These are phyloP conservation scores for Adenanthera pavonina DNA, from an alignment of 306 rosid genomes.

Conservation along the genomic window DNA sequence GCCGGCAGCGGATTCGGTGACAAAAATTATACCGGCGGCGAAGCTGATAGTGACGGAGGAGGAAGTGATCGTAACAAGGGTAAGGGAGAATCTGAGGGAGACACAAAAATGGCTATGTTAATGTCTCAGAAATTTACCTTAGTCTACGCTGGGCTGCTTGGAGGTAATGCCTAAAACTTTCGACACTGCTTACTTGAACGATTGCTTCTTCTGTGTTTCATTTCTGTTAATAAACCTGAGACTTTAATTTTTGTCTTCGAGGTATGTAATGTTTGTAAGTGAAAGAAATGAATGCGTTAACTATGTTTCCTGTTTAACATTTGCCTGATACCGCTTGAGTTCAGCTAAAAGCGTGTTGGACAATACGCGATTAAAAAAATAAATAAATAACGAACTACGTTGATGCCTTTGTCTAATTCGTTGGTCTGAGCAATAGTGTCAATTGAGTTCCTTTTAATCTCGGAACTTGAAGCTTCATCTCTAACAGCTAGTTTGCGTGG, in stretches of 20 bases:
- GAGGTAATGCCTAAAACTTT: constrained; percentile 53
- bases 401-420: not conserved
- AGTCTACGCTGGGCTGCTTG: constrained; percentile 89
- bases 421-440: not conserved
- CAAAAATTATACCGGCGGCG: not conserved
- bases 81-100: constrained; percentile 58
- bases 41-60: not conserved
- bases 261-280: not conserved
- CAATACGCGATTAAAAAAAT: not conserved
- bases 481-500: not conserved
- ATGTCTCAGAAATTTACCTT: constrained; percentile 95
- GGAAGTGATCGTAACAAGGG: constrained; percentile 49
- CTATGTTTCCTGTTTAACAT: not conserved
- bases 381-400: not conserved
- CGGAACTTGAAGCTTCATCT: constrained; percentile 1
- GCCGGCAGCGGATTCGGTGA: constrained; percentile 1
- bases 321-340: not conserved
- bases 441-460: not conserved
- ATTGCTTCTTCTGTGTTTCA: not conserved
- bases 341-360: not conserved
- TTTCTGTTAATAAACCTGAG: not conserved
- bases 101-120: constrained; percentile 62
- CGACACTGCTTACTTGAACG: not conserved
- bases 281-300: not conserved
- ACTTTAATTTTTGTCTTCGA: not conserved